Base-by-base conservation (phyloP, 2,329 filamentous ascomycete species). In the Exophiala xenobiotica region DNA sequence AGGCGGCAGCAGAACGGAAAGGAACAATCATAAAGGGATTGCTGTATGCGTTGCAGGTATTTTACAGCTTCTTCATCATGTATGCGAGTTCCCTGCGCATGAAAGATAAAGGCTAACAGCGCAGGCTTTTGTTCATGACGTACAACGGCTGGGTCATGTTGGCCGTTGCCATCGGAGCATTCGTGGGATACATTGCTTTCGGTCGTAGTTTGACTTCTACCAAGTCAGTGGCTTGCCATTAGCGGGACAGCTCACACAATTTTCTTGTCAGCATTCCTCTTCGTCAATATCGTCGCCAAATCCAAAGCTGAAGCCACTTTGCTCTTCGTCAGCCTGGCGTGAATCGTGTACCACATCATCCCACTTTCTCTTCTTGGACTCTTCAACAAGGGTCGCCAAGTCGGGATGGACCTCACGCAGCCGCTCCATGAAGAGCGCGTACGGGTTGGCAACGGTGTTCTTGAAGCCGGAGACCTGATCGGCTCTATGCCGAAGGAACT, bases 31-130 rank as follows among this genome's bases (percentile, higher is more conserved):
- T 89, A 69, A 92, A 96, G 77, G 88, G 88, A 22, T 71, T 80
- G 24, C 74, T 99, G 49, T 99, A 99, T 75, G 92, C 86, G 16
- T 71, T 93, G 45, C 93, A 99, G 76, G 95, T 93, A 61, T 97
- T 97, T 71, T 99, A 99, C 71, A 95, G 91, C 40, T 97, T 99
- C 66, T 97, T 99, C 79, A 91, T 99, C 68, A 99, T 99, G 93
- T 96, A 70, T 26, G 52, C 8, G n/a, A 16, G 7, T 7, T n/a
- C 23, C 8, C 2, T 16, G 11, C 11, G 4, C 12, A 14, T 12
- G 14, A 11, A 8, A 27, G 16, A 27, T 16, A 26, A 14, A 7
- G 11, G 42, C 46, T 54, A 24, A 54, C 22, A 3, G 8, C 7
- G 16, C 53, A 97, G 92, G 93, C 78, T 99, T 55, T 74, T 99